These are phyloP conservation scores for Glebionis coronaria DNA, from an alignment of 129 eudicot species.

Conservation along the genomic window DNA sequence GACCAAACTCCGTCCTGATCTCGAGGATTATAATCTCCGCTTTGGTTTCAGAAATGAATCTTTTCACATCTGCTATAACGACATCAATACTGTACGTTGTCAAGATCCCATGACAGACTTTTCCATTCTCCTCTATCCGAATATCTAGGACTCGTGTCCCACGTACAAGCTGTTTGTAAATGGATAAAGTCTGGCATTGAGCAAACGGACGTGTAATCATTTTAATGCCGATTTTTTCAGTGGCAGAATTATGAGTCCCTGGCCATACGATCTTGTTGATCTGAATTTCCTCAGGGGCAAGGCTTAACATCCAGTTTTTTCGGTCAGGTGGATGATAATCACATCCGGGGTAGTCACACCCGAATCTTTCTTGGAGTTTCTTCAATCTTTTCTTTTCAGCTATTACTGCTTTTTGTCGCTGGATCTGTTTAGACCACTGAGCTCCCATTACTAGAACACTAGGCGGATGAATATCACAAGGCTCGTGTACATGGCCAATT, in stretches of 20 bases:
- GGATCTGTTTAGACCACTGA: conserved; percentile 9
- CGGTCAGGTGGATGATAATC: conserved; percentile 50
- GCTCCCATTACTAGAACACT: conserved; percentile 3
- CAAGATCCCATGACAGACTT: conserved; percentile 76
- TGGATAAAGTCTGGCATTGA: conserved; percentile 69
- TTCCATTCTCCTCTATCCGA: conserved; percentile 70
- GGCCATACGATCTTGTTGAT: conserved; percentile 89
- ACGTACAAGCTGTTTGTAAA: conserved; percentile 60
- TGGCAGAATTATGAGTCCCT: conserved; percentile 88
- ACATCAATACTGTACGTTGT: conserved; percentile 57
- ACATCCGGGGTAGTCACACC: conserved; percentile 53
- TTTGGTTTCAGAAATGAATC: conserved; percentile 62
- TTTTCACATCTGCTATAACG: conserved; percentile 61
- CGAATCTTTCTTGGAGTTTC: conserved; percentile 3
- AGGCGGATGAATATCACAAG: conserved; percentile 2
- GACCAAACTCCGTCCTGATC: conserved; percentile 82
- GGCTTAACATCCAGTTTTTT: conserved; percentile 75
- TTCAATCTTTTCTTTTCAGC: background rate
- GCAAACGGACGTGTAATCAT: conserved; percentile 76
- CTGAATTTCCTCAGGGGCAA: conserved; percentile 44
- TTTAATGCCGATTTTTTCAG: conserved; percentile 70
- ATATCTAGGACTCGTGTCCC: conserved; percentile 76
- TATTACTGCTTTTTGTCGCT: background rate
- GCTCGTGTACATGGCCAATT: conserved; percentile 32
- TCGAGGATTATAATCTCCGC: conserved; percentile 76